Conservation (phyloP, 441 rosid genomes). For the Populus tomentosa region DNA sequence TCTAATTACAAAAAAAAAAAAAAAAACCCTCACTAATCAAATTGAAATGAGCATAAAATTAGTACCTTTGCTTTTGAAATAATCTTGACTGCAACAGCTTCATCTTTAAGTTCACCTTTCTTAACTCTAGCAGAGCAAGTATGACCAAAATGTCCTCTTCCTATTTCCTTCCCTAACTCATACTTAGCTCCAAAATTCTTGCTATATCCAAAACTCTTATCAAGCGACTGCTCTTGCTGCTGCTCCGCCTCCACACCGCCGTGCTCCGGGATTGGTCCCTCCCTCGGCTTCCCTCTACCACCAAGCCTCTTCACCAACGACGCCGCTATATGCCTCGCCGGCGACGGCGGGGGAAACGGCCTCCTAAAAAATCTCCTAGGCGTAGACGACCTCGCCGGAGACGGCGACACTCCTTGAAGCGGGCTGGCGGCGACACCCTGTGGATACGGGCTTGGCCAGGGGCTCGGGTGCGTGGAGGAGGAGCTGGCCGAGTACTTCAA, state of each 20-base stretch:
- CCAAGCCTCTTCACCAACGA: conserved; percentile 71
- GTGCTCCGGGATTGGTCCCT: conserved; percentile 84
- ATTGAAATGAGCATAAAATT: neutral
- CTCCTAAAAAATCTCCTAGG: conserved; percentile 70
- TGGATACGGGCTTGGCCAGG: conserved; percentile 84
- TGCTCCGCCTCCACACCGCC: conserved; percentile 49
- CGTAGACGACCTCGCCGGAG: conserved; percentile 64
- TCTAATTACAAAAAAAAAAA: neutral
- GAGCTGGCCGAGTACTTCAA: conserved; percentile 67
- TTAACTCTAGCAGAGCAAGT: conserved; percentile 85
- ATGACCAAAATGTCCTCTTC: conserved; percentile 97
- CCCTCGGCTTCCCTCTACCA: conserved; percentile 69
- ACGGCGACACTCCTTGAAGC: conserved; percentile 63
- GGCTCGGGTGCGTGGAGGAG: conserved; percentile 63
- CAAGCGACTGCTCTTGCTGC: conserved; percentile 46
- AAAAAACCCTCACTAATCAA: neutral
- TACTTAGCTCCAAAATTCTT: conserved; percentile 87
- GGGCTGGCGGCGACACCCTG: conserved; percentile 67
- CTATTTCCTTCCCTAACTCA: conserved; percentile 88
- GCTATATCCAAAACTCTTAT: conserved; percentile 80
- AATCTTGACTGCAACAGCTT: conserved; percentile 78
- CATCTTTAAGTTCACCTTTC: conserved; percentile 80
- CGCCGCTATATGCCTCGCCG: conserved; percentile 90
- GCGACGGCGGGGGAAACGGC: conserved; percentile 95
- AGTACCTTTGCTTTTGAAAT: conserved; percentile 87